Evolutionary conservation across 768 basidiomycete genomes (phyloP).

Genomic region (Trametes villosa): DNA sequence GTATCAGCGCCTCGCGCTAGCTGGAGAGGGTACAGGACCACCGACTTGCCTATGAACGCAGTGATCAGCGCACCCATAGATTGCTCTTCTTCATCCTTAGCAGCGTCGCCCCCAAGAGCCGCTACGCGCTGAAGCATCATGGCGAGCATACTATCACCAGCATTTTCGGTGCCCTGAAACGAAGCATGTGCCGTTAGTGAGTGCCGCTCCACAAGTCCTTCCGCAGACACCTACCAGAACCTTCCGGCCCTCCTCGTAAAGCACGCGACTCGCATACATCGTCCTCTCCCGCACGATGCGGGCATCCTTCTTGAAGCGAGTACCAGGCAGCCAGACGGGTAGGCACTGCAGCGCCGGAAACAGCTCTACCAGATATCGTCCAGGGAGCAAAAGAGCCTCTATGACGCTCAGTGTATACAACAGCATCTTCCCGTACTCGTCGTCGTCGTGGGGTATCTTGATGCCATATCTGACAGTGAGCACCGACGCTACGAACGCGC

Average conservation of each 20-base stretch:
- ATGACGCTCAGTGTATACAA: neutral
- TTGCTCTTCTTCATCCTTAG: neutral
- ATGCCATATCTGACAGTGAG: neutral
- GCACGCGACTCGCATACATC: neutral
- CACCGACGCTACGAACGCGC: neutral
- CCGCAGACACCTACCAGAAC: neutral
- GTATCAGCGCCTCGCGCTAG: neutral
- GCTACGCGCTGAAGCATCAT: neutral
- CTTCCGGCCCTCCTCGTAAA: neutral
- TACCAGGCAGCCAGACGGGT: neutral
- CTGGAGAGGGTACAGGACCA: neutral
- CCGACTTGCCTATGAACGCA: neutral
- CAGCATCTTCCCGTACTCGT: neutral
- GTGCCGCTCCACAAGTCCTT: too few species aligned
- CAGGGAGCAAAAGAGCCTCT: neutral
- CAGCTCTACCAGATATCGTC: neutral
- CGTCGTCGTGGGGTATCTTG: neutral
- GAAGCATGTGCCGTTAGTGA: too few species aligned
- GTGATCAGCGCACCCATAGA: neutral
- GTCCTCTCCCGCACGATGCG: neutral
- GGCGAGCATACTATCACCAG: neutral
- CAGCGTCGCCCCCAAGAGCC: neutral
- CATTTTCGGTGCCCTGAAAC: neutral
- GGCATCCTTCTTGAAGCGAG: neutral
- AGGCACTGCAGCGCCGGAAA: neutral